Percentiles rank a stretch among this genome's conserved stretches.
phyloP scores from a whole-genome alignment of 352 stramenopile genomes.

The Peronospora farinosa region DNA sequence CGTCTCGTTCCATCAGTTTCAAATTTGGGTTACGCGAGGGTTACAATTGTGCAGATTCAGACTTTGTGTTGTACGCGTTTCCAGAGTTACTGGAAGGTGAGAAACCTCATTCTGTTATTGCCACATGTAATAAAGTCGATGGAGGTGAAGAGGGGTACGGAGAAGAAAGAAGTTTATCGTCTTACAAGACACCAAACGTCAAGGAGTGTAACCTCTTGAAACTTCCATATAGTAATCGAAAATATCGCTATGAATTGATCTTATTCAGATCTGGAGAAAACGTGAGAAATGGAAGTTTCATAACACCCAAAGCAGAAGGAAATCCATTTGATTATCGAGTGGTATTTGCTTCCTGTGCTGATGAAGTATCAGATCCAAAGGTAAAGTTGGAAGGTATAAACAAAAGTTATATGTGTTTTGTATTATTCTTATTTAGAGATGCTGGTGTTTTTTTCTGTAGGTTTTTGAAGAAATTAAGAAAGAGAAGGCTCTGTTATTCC shows the following conservation, averaged over 20 bases:
- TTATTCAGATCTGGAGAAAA: slow-evolving; percentile 30
- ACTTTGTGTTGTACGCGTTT: slow-evolving; percentile 57
- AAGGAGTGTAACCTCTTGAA: slow-evolving; percentile 44
- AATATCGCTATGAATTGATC: slow-evolving; percentile 59
- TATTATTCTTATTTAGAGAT: slow-evolving; percentile 13
- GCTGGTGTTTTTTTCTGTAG: slow-evolving; percentile 16
- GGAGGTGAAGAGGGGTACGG: slow-evolving; percentile 21
- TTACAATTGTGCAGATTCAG: slow-evolving; percentile 37
- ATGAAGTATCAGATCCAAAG: slow-evolving; percentile 67
- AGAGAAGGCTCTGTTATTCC: slow-evolving; percentile 74
- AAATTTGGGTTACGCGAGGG: slow-evolving; percentile 58
- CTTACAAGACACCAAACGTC: slow-evolving; percentile 29
- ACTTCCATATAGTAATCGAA: slow-evolving; percentile 39
- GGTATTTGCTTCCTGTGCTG: slow-evolving; percentile 73
- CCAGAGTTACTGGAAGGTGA: slow-evolving; percentile 37
- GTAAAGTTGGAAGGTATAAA: slow-evolving; percentile 14
- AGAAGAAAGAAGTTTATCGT: slow-evolving; percentile 26
- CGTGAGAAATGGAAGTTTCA: slow-evolving; percentile 39
- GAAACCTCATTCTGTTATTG: slow-evolving; percentile 45
- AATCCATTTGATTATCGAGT: slow-evolving; percentile 57
- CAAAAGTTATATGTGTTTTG: slow-evolving; percentile 1
- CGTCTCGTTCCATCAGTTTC: slow-evolving; percentile 59
- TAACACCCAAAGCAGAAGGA: slow-evolving; percentile 42
- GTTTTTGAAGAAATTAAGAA: slow-evolving; percentile 54
- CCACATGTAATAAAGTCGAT: slow-evolving; percentile 28